Conservation (phyloP, 2,329 filamentous ascomycete genomes). For the Cucurbitaria berberidis region DNA sequence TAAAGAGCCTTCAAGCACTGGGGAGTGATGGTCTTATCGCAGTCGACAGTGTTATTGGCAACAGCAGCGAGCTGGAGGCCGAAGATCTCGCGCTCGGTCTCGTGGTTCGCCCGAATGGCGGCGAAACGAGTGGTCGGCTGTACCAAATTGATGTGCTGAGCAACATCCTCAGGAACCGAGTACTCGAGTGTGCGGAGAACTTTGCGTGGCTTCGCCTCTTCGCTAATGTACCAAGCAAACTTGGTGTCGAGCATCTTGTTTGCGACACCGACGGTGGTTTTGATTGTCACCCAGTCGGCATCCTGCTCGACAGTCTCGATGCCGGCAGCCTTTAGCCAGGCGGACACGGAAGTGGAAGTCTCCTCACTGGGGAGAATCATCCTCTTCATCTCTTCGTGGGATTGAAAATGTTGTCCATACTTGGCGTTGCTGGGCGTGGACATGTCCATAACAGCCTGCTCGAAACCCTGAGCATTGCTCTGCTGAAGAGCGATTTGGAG, state of each 20-base stretch:
- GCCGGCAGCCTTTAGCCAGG: conserved; percentile 54
- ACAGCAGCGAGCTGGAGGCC: conserved; percentile 21
- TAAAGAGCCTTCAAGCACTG: conserved; percentile 58
- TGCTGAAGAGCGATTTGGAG: conserved; percentile 43
- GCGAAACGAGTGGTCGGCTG: conserved; percentile 61
- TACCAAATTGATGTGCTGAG: conserved; percentile 54
- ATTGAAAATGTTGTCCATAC: conserved; percentile 58
- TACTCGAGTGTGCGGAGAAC: conserved; percentile 54
- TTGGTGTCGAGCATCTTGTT: conserved; percentile 55
- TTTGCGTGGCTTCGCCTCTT: conserved; percentile 46
- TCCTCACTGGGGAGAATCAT: conserved; percentile 52
- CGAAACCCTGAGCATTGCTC: conserved; percentile 43
- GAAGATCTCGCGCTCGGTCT: conserved; percentile 24
- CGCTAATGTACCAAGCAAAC: conserved; percentile 53
- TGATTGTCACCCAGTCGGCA: conserved; percentile 45
- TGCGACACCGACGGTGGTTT: conserved; percentile 50
- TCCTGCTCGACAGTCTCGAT: conserved; percentile 48
- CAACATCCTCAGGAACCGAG: conserved; percentile 50
- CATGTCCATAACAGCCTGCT: conserved; percentile 48
- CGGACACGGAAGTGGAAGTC: conserved; percentile 45
- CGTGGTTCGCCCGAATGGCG: conserved; percentile 26
- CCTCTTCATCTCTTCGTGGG: conserved; percentile 51
- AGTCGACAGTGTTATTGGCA: conserved; percentile 23
- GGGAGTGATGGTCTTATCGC: conserved; percentile 50
- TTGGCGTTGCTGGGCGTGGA: conserved; percentile 55